A percentile compares a stretch with the other conserved stretches of the same genome.
Evolutionary conservation across 192 early-diverging fungal species (phyloP).

Genomic region (Thoreauomyces humboldtii): DNA sequence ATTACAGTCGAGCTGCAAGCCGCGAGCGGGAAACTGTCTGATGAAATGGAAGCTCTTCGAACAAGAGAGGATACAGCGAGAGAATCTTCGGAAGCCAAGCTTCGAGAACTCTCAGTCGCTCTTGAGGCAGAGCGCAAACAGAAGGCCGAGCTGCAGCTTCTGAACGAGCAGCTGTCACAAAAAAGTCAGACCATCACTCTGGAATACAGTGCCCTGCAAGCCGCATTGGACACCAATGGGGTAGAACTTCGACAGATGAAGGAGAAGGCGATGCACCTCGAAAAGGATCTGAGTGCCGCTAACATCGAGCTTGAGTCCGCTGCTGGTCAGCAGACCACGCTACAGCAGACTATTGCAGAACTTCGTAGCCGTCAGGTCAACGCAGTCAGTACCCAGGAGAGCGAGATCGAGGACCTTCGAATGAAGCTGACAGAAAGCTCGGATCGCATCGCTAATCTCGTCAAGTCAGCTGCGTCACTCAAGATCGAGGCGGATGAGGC

Average conservation of each 20-base stretch:
- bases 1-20: no score
- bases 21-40: not conserved
- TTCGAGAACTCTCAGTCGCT: not conserved
- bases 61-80: not conserved
- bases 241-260: not conserved
- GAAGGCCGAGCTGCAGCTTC: constrained; percentile 14
- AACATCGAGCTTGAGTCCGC: not conserved
- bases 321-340: not conserved
- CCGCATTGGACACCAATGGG: not conserved
- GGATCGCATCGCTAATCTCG: constrained; percentile 17
- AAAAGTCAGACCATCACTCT: not conserved
- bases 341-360: constrained; percentile 18
- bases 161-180: not conserved
- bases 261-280: not conserved
- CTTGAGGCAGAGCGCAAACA: not conserved
- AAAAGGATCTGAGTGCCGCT: constrained; percentile 4
- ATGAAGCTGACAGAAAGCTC: not conserved
- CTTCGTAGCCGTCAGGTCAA: constrained; percentile 4
- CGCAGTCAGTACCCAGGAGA: not conserved
- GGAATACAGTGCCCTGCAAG: not conserved
- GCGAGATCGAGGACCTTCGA: constrained; percentile 16
- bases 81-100: not conserved
- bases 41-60: constrained; percentile 6
- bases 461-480: constrained; percentile 23
- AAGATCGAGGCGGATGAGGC: constrained; percentile 37